Evolutionary conservation across 179 eudicot genomes (phyloP).

Genomic region (Amaranthus tricolor): DNA sequence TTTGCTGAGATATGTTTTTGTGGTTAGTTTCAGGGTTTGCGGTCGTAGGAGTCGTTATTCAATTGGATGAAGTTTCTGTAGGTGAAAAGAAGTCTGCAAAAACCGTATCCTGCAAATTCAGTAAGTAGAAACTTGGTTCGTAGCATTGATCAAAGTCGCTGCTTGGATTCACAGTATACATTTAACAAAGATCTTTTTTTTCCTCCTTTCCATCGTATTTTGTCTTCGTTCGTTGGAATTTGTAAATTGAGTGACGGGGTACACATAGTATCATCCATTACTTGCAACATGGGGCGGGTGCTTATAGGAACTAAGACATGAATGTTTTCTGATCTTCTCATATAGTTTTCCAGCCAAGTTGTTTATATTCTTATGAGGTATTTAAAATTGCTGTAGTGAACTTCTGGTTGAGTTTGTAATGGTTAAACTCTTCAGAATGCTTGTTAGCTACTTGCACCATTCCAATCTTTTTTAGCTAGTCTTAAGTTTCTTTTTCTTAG

Average conservation of each 20-base stretch:
- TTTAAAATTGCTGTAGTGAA: constrained; percentile 26
- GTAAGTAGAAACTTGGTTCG: constrained; percentile 27
- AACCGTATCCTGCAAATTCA: constrained; percentile 28
- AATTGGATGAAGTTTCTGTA: constrained; percentile 31
- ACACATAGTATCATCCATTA: constrained; percentile 40
- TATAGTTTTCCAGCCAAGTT: constrained; percentile 35
- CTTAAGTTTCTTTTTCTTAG: not conserved
- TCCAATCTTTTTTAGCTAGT: constrained; percentile 5
- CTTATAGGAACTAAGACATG: constrained; percentile 34
- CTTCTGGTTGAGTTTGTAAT: constrained; percentile 31
- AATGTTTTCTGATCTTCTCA: constrained; percentile 27
- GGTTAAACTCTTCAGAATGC: constrained; percentile 29
- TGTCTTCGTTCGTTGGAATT: constrained; percentile 31
- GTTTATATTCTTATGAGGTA: constrained; percentile 35
- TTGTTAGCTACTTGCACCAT: constrained; percentile 22
- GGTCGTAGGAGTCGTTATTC: constrained; percentile 29
- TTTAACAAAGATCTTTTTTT: constrained; percentile 33
- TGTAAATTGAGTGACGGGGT: constrained; percentile 43
- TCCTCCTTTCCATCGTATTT: constrained; percentile 23
- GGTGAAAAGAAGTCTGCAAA: constrained; percentile 26
- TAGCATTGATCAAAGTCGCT: constrained; percentile 29
- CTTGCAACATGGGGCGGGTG: constrained; percentile 34
- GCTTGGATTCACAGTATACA: constrained; percentile 30
- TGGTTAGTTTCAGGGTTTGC: constrained; percentile 26
- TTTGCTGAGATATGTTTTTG: constrained; percentile 6